Evolutionary conservation across 2,329 filamentous ascomycete genomes (phyloP).

Genomic region (Monilinia laxa): DNA sequence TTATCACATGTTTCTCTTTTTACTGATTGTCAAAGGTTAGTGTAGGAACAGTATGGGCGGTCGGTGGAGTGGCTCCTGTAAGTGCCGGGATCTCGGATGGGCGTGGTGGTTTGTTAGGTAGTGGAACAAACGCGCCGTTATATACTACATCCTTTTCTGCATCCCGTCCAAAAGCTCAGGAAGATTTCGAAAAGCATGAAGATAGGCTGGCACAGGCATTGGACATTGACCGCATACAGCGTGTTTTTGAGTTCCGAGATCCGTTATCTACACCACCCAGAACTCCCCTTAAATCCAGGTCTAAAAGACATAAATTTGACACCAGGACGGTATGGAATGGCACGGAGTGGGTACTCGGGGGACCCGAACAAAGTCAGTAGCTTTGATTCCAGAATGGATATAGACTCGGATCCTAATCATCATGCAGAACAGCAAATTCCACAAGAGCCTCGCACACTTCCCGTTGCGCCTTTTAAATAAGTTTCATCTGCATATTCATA

Average conservation of each 20-base stretch:
- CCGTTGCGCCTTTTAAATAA: conserved; percentile 75
- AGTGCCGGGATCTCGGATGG: conserved; percentile 60
- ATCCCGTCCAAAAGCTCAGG: conserved; percentile 47
- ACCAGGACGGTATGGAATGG: conserved; percentile 42
- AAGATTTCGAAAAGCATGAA: conserved; percentile 68
- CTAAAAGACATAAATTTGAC: background rate
- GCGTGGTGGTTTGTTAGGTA: conserved; percentile 62
- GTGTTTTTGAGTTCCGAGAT: conserved; percentile 59
- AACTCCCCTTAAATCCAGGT: conserved; percentile 36
- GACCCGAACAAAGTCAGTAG: conserved; percentile 31
- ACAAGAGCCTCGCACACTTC: conserved; percentile 50
- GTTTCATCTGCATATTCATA: conserved; percentile 34
- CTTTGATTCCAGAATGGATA: background rate
- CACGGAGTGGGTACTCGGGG: conserved; percentile 36
- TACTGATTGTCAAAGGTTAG: conserved; percentile 52
- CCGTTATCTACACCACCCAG: conserved; percentile 33
- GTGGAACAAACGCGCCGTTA: conserved; percentile 70
- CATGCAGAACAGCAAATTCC: conserved; percentile 35
- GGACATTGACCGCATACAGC: conserved; percentile 68
- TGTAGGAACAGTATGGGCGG: conserved; percentile 70
- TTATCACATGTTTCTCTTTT: background rate
- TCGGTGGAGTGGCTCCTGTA: conserved; percentile 66
- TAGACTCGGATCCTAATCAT: conserved; percentile 22
- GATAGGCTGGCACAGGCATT: conserved; percentile 76
- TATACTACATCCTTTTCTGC: conserved; percentile 53